phyloP scores from a whole-genome alignment of 2,329 filamentous ascomycete genomes.

The Penicillium sp. region DNA sequence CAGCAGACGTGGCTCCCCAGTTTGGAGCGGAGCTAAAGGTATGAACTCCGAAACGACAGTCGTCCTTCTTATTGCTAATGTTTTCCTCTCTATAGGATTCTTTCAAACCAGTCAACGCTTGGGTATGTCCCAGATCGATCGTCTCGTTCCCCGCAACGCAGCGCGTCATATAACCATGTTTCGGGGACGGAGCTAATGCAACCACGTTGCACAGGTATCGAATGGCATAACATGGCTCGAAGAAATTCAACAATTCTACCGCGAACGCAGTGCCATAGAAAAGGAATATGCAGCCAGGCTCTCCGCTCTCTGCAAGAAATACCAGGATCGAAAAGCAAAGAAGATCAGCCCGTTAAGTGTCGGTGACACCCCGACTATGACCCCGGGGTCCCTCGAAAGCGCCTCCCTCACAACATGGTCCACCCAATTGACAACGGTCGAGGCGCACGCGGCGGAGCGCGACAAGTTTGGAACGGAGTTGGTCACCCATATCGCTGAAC shows the following conservation, averaged over 20 bases:
- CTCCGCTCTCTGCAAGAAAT: constrained; percentile 85
- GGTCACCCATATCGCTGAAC: constrained; percentile 78
- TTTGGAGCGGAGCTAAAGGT: constrained; percentile 96
- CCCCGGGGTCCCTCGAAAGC: constrained; percentile 92
- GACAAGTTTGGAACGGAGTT: constrained; percentile 81
- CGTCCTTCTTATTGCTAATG: constrained; percentile 21
- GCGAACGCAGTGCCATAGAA: constrained; percentile 89
- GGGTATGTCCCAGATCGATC: constrained; percentile 56
- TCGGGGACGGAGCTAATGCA: constrained; percentile 19
- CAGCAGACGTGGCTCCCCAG: constrained; percentile 77
- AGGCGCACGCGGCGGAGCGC: constrained; percentile 84
- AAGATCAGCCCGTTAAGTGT: constrained; percentile 87
- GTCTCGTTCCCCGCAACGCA: constrained; percentile 3
- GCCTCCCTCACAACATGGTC: constrained; percentile 97
- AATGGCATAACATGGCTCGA: constrained; percentile 93
- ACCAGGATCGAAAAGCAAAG: constrained; percentile 94
- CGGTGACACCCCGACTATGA: constrained; percentile 88
- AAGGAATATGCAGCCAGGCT: constrained; percentile 95
- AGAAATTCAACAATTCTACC: constrained; percentile 96
- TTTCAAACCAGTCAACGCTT: constrained; percentile 91
- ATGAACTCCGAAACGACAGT: constrained; percentile 12
- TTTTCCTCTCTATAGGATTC: constrained; percentile 69
- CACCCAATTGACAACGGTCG: constrained; percentile 86
- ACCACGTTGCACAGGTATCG: constrained; percentile 56
- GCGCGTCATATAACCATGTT: constrained; percentile 11